Evolutionary conservation across 1,284 basidiomycete genomes (phyloP).

Genomic region (Sporisorium scitamineum): DNA sequence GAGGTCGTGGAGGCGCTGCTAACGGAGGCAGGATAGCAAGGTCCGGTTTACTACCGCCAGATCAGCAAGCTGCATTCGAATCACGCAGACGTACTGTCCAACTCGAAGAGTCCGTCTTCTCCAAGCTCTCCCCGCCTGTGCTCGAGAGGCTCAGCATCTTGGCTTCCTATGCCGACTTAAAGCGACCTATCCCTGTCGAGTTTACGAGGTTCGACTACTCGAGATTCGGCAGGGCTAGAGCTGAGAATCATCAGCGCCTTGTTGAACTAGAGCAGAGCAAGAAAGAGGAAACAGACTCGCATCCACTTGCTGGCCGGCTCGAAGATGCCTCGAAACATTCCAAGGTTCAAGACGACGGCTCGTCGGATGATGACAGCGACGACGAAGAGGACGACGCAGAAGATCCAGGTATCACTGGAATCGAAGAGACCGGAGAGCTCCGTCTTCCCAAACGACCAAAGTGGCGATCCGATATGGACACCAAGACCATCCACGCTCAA

Average conservation of each 20-base stretch:
- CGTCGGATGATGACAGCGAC: conserved; percentile 13
- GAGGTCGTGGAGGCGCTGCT: conserved; percentile 18
- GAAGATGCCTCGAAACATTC: neutral
- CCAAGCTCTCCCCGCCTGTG: conserved; percentile 51
- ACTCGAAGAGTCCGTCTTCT: conserved; percentile 53
- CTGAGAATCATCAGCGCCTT: conserved; percentile 30
- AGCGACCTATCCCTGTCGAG: conserved; percentile 35
- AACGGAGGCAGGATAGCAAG: conserved; percentile 21
- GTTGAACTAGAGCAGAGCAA: conserved; percentile 17
- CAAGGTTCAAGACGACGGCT: conserved; percentile 1
- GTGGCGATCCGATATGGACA: conserved; percentile 52
- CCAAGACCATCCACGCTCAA: conserved; percentile 55
- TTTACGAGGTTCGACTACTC: conserved; percentile 40
- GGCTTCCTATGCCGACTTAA: conserved; percentile 44
- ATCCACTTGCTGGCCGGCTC: conserved; percentile 39
- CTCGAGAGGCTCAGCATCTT: conserved; percentile 56
- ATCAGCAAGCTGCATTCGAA: conserved; percentile 42
- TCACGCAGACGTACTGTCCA: conserved; percentile 40
- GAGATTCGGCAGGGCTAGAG: conserved; percentile 43
- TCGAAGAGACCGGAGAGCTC: conserved; percentile 41
- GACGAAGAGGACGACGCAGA: conserved; percentile 1
- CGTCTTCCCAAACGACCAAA: conserved; percentile 55
- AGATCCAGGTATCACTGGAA: conserved; percentile 28
- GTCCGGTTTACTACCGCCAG: conserved; percentile 36
- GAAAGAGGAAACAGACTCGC: conserved; percentile 15